These are phyloP conservation scores for Chloroidium sp. DNA, from an alignment of 163 green algal genomes.

Conservation along the genomic window DNA sequence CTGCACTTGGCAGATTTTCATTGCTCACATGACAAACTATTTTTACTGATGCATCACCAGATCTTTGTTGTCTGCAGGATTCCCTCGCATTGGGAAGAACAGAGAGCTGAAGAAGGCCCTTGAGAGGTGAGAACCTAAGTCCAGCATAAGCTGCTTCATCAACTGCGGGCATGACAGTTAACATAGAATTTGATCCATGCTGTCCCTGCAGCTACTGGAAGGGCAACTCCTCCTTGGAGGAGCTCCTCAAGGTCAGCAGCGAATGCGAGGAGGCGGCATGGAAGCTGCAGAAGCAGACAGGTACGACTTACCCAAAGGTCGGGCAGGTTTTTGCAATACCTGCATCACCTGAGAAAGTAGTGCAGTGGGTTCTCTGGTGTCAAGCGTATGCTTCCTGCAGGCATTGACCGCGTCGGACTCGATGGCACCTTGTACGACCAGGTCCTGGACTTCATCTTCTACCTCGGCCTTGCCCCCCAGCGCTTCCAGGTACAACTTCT, in stretches of 20 bases:
- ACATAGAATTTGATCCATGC: too few species aligned
- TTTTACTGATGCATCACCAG: too few species aligned
- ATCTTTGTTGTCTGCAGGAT: conserved; percentile 32
- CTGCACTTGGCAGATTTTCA: too few species aligned
- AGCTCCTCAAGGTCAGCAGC: conserved; percentile 40
- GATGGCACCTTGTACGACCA: conserved; percentile 88
- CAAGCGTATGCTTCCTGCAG: conserved; percentile 3
- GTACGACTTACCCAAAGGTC: conserved; percentile 6
- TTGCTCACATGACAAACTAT: too few species aligned
- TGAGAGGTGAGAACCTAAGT: conserved; percentile 34
- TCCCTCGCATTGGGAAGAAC: conserved; percentile 68
- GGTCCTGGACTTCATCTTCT: conserved; percentile 64
- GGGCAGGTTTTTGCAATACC: too few species aligned
- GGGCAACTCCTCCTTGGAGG: conserved; percentile 22
- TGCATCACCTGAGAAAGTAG: too few species aligned
- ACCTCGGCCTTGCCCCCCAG: conserved; percentile 63
- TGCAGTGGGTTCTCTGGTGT: too few species aligned
- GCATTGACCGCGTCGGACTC: conserved; percentile 53
- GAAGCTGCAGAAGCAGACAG: conserved; percentile 43
- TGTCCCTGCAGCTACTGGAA: conserved; percentile 54
- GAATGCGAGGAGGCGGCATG: conserved; percentile 51
- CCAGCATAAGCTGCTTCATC: not conserved
- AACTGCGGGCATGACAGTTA: not conserved
- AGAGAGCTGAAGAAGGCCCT: conserved; percentile 79
- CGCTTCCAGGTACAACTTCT: conserved; percentile 48